Evolutionary conservation across 345 rosid species (phyloP).

Genomic region (Brassica incana): DNA sequence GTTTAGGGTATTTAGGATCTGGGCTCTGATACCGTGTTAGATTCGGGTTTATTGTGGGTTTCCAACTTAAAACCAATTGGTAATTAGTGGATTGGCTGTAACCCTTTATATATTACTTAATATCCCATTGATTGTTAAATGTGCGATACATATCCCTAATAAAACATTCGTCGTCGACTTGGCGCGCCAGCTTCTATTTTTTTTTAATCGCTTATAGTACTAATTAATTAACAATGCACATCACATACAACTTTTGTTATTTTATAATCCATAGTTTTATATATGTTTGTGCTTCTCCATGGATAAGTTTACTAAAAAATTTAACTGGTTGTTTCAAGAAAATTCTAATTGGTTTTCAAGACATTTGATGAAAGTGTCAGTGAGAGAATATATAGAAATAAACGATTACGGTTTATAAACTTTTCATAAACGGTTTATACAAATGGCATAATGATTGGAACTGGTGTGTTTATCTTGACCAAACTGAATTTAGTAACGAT

Average conservation of each 20-base stretch:
- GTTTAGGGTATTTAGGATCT: no score
- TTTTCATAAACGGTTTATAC: not conserved
- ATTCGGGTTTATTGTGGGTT: no score
- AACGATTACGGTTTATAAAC: not conserved
- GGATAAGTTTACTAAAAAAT: not conserved
- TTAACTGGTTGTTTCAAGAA: not conserved
- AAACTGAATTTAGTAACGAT: not conserved
- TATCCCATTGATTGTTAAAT: no score
- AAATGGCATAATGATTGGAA: not conserved
- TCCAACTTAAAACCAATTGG: no score
- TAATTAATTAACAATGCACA: not conserved
- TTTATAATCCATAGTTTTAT: not conserved
- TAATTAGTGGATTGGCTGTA: no score
- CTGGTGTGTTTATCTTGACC: not conserved
- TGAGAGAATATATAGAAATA: not conserved
- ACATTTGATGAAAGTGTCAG: not conserved
- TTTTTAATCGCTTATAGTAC: not conserved
- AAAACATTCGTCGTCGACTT: slow-evolving; percentile 30
- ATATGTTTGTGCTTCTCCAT: not conserved
- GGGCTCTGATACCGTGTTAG: no score
- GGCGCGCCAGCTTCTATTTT: not conserved
- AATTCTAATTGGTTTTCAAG: not conserved
- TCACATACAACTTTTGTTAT: not conserved
- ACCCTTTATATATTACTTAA: no score
- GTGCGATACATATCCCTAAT: no score